phyloP scores from a whole-genome alignment of 2,329 filamentous ascomycete genomes.

The Blastomyces parvus region DNA sequence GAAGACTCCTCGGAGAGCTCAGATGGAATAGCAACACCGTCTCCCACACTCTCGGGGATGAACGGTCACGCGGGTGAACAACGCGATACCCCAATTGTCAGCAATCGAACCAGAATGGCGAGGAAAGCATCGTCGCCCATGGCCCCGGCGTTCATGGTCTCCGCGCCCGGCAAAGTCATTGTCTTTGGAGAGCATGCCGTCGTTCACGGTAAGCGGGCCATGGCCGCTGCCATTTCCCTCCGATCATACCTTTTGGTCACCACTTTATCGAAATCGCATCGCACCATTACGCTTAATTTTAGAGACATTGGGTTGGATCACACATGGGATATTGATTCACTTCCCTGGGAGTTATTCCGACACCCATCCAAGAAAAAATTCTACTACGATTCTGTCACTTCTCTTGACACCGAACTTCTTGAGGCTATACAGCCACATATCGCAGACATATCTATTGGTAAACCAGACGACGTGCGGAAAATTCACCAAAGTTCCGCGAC shows the following conservation, averaged over 20 bases:
- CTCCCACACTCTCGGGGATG: constrained; percentile 17
- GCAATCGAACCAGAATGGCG: constrained; percentile 8
- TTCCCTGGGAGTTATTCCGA: constrained; percentile 79
- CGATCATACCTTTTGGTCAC: constrained; percentile 95
- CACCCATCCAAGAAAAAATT: constrained; percentile 80
- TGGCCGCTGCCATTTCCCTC: constrained; percentile 88
- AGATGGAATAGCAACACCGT: constrained; percentile 25
- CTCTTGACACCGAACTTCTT: constrained; percentile 72
- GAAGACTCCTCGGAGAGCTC: constrained; percentile 24
- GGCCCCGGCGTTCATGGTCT: constrained; percentile 93
- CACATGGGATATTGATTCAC: constrained; percentile 84
- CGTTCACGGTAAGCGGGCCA: constrained; percentile 93
- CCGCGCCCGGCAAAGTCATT: constrained; percentile 95
- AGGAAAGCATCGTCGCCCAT: constrained; percentile 47
- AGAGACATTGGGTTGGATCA: constrained; percentile 83
- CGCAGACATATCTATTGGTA: constrained; percentile 55
- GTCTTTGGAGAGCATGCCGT: constrained; percentile 97
- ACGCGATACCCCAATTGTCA: neutral
- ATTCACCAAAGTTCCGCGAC: constrained; percentile 73
- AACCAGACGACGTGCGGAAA: constrained; percentile 64
- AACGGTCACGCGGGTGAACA: constrained; percentile 17
- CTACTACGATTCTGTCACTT: constrained; percentile 82
- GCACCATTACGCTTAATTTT: constrained; percentile 79
- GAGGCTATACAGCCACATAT: constrained; percentile 74
- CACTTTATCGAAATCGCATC: constrained; percentile 81